Percentiles rank a stretch among this genome's conserved stretches.
phyloP scores from a whole-genome alignment of 164 flowering plant species.

The Dillenia turbinata region DNA sequence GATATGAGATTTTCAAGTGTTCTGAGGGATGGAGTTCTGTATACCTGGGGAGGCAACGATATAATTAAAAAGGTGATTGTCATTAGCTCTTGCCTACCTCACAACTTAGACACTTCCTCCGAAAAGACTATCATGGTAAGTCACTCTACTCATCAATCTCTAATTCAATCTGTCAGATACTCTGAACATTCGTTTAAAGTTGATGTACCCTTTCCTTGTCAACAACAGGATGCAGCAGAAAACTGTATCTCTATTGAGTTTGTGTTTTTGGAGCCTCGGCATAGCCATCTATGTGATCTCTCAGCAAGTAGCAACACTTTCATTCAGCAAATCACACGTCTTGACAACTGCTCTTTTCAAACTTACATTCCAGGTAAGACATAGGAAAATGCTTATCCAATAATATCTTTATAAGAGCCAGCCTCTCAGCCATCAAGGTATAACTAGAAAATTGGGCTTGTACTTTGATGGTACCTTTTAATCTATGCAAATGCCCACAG shows the following conservation, averaged over 20 bases:
- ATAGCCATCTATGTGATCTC: slow-evolving; percentile 32
- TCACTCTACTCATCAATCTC: background rate
- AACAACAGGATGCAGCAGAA: slow-evolving; percentile 70
- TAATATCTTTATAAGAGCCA: background rate
- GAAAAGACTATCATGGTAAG: slow-evolving; percentile 56
- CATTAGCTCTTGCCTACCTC: slow-evolving; percentile 40
- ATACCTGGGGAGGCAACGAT: slow-evolving; percentile 66
- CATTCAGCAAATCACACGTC: slow-evolving; percentile 44
- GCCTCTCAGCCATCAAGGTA: too few species aligned
- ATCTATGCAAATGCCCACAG: background rate
- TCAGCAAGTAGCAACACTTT: slow-evolving; percentile 44
- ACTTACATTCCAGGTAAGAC: slow-evolving; percentile 53
- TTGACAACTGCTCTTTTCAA: slow-evolving; percentile 66
- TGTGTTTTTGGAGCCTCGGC: slow-evolving; percentile 50
- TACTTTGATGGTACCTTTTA: too few species aligned
- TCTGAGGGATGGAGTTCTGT: slow-evolving; percentile 42
- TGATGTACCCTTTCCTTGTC: slow-evolving; percentile 1
- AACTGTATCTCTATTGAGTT: slow-evolving; percentile 73
- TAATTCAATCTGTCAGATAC: background rate
- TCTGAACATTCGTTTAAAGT: background rate
- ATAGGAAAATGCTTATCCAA: background rate
- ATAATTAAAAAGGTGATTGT: slow-evolving; percentile 50
- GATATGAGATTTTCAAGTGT: slow-evolving; percentile 45
- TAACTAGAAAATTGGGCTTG: too few species aligned
- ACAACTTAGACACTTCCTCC: slow-evolving; percentile 27